A percentile compares a stretch with the other conserved stretches of the same genome.
phyloP scores from a whole-genome alignment of 305 asterid genomes.

The Euphrasia arctica region DNA sequence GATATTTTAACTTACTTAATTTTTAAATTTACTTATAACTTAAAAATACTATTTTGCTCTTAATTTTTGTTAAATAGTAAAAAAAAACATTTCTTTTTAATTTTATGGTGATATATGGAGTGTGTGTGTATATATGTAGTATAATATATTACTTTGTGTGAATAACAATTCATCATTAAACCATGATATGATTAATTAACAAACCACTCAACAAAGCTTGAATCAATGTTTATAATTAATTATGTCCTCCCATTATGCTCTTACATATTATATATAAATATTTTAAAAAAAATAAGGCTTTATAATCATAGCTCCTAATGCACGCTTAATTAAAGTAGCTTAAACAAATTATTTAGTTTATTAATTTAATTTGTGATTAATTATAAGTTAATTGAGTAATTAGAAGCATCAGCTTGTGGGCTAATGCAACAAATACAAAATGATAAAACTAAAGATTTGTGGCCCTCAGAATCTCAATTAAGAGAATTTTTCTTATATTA shows the following conservation, averaged over 20 bases:
- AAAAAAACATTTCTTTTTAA: too few relatives aligned
- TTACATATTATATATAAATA: too few relatives aligned
- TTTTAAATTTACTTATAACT: too few relatives aligned
- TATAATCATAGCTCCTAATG: background rate
- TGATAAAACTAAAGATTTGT: background rate
- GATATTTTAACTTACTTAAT: too few relatives aligned
- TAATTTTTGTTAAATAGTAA: too few relatives aligned
- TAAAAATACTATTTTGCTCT: too few relatives aligned
- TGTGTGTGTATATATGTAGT: too few relatives aligned
- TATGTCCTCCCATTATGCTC: too few relatives aligned
- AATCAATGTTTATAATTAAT: too few relatives aligned
- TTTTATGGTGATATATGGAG: too few relatives aligned
- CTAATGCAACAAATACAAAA: constrained; percentile 1
- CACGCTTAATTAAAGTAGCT: background rate
- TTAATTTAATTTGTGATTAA: background rate
- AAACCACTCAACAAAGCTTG: background rate
- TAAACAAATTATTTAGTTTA: background rate
- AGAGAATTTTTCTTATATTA: too few relatives aligned
- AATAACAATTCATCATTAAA: background rate
- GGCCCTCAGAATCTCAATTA: background rate
- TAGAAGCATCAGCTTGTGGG: background rate
- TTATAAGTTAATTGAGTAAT: background rate
- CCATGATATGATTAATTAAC: background rate
- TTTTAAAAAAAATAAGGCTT: background rate
- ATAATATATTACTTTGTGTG: background rate